Evolutionary conservation across 1,139 yeast genomes (phyloP).

Genomic region (Yamadazyma oceani): DNA sequence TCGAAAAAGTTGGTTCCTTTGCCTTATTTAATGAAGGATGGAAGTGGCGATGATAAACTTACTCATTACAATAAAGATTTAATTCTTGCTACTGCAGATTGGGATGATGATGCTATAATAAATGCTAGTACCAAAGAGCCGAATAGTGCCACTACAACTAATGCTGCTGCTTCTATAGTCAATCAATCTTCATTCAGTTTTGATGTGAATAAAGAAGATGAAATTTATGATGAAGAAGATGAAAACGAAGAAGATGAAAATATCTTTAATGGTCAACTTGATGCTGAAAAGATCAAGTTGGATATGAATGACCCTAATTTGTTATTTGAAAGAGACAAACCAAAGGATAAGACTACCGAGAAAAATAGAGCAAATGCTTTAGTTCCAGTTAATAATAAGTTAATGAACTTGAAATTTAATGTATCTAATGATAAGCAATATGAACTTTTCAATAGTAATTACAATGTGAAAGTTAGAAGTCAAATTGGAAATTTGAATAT

Average conservation of each 20-base stretch:
- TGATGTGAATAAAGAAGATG: conserved; percentile 29
- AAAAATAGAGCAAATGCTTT: conserved; percentile 29
- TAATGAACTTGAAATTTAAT: conserved; percentile 60
- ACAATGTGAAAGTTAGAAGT: conserved; percentile 88
- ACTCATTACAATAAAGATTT: conserved; percentile 55
- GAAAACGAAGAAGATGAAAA: conserved; percentile 73
- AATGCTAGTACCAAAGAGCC: conserved; percentile 40
- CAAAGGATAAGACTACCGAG: conserved; percentile 29
- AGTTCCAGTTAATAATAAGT: conserved; percentile 51
- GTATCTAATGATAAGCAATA: conserved; percentile 88
- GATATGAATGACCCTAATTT: conserved; percentile 89
- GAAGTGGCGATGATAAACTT: conserved; percentile 39
- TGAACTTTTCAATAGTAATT: conserved; percentile 77
- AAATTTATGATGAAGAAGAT: conserved; percentile 49
- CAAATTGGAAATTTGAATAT: conserved; percentile 89
- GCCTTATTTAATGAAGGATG: conserved; percentile 31
- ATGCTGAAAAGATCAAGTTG: conserved; percentile 47
- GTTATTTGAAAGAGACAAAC: conserved; percentile 49
- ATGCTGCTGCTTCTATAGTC: conserved; percentile 3
- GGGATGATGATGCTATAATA: conserved; percentile 73
- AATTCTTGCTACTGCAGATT: conserved; percentile 73
- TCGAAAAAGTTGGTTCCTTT: conserved; percentile 26
- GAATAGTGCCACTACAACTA: background rate
- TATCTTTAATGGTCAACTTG: conserved; percentile 71
- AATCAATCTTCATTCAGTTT: conserved; percentile 18